Base-by-base conservation (phyloP, 1,284 basidiomycete species). In the Entoloma clypeatum region DNA sequence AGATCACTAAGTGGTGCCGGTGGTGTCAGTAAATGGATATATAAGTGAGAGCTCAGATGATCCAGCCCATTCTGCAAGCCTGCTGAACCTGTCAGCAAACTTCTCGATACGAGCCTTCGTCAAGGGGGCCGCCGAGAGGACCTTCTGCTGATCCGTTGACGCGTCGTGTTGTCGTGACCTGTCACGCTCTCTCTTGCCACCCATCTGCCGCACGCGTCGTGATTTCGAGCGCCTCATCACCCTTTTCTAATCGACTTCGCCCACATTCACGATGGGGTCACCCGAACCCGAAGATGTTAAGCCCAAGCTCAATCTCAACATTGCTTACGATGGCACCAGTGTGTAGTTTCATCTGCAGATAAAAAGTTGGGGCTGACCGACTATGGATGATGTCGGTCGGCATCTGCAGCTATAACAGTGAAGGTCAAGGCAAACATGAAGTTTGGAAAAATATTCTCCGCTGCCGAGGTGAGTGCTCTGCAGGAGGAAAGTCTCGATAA, bases 381-480 rank as follows among this genome's bases (percentile, higher is more conserved):
- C 14, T 30, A 25, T 16, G 39, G 19, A 38, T 19, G 31, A 33
- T 34, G 11, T 25, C 17, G 28, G 14, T 34, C n/a, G 13, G 23
- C 36, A 14, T 10, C 19, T 27, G 27, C 52, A 82, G 79, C 66
- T 9, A 72, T 79, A n/a, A 79, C 77, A 5, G 71, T 84, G 1
- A 82, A 82, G 55, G 79, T 83, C 6, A 81, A 78, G 49, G 47
- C 69, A 1, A 75, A 72, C 14, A 83, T 75, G 64, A 64, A 67
- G n/a, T 80, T 85, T 52, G 59, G 63, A 34, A 84, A 83, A 58
- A 74, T 84, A 11, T 81, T 84, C 48, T 69, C 76, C 11, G 79
- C 79, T 11, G 74, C 79, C 3, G 77, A 79, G 67, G 81, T 81
- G 50, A 29, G 71, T 56, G 28, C 25, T 41, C 21, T 40, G n/a